Evolutionary conservation across 352 stramenopile species (phyloP), one percentile per base, ranked within the genome.

Genomic region (Peronosclerospora sorghi): DNA sequence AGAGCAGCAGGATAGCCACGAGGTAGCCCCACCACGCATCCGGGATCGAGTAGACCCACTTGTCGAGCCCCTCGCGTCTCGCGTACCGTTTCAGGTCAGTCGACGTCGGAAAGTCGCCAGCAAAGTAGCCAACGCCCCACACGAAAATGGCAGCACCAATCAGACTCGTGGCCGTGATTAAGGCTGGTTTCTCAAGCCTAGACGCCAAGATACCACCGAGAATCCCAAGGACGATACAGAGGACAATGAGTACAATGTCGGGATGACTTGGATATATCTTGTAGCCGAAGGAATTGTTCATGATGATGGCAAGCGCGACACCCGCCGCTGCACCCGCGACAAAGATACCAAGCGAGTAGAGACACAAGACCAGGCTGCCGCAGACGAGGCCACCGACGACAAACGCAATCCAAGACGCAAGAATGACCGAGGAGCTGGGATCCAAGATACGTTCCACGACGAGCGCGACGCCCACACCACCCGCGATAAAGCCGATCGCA

Each of bases 111-210:
- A 71, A 85, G 40, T 78, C 57, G 27, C 73, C 67, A 10, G 59
- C 66, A 39, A 81, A 85, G 56, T 81, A 83, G 24, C 73, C 73
- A 9, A 83, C 35, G 4, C 73, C 73, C 73, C 68, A 81, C 0
- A 76, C 62, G 12, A 73, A 27, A 13, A 77, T 43, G 14, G 51
- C 54, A 0, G 73, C 65, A 32, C 73, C 73, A 32, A 79, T 58
- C 12, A 77, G 39, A 18, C 65, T 73, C n/a, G 71, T 82, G 27
- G 71, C 54, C 8, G 60, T 38, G 32, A 86, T 63, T 6, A 86
- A 37, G 37, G 72, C 63, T 9, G 68, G 66, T 29, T 68, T 73
- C 51, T 82, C 70, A 8, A 82, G 32, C 46, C 73, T 75, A 24
- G 73, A 27, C 3, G 68, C 53, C 17, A 73, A 26, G 13, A 75